Percentiles rank a stretch among this genome's conserved stretches.
Conservation (phyloP, 1,284 basidiomycete genomes). For the Trichosporon sp. region DNA sequence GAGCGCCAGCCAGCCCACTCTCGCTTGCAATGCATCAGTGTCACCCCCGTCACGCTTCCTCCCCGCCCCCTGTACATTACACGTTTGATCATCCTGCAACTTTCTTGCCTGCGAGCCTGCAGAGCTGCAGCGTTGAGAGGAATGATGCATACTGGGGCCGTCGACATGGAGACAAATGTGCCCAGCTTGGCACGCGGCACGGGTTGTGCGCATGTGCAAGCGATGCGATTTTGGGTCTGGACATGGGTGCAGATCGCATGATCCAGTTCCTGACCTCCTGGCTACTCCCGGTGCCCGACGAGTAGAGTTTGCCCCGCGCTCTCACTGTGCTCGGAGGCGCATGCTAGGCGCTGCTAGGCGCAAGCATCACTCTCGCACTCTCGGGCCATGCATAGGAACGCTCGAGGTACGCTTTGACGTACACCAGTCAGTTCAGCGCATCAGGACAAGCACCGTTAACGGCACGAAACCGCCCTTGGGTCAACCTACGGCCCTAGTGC, state of each 20-base stretch:
- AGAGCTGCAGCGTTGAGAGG: not conserved
- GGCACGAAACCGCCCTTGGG: no score
- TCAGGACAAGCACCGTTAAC: no score
- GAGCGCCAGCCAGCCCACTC: not conserved
- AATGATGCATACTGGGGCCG: not conserved
- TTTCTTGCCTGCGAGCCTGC: not conserved
- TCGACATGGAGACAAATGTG: not conserved
- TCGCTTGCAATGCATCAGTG: not conserved
- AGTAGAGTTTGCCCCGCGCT: not conserved
- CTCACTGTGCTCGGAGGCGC: no score
- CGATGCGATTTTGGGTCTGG: not conserved
- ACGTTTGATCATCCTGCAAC: conserved; percentile 3
- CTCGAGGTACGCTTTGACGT: not conserved
- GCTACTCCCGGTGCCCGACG: not conserved
- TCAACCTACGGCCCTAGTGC: not conserved
- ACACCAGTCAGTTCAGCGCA: no score
- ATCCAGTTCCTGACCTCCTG: not conserved
- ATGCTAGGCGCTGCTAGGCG: no score
- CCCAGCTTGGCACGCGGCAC: not conserved
- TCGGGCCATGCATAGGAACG: not conserved
- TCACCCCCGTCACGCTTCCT: not conserved
- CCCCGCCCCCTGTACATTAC: conserved; percentile 8
- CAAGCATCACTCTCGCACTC: not conserved
- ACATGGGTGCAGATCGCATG: not conserved
- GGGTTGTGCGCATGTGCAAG: not conserved